Base-by-base conservation (phyloP, 148 eudicot species). In the Pharnaceum exiguum region DNA sequence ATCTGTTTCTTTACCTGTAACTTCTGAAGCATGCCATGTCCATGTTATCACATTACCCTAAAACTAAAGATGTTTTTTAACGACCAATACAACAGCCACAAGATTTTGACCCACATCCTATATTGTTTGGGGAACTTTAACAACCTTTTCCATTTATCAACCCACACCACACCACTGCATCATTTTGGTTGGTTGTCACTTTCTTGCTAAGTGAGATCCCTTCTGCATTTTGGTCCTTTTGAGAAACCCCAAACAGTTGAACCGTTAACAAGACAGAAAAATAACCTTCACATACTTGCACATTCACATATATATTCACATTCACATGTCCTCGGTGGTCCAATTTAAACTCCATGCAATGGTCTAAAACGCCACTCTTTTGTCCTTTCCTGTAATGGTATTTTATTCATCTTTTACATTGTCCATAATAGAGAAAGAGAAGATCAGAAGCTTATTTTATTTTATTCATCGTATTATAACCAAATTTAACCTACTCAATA, bases 1-100 rank as follows among this genome's bases (percentile, higher is more conserved):
- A 17, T 10, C 24, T 48, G 8, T 15, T 2, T 8, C 30, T 25
- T 3, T 6, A 5, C 50, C 63, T n/a, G n/a, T n/a, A 31, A 59
- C 53, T 59, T 59, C 46, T 7, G 31, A 23, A 46, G 53, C 53
- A 59, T 59, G 52, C 52, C 29, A 28, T 59, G 29, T 21, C 53
- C 53, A 59, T 59, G 52, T 43, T 28, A 28, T 59, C 42, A 32
- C 53, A 31, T 7, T 59, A 40, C 35, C 15, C 42, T 12, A 45
- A 24, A 10, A 47, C 24, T 23, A 8, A 23, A 16, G 31, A 6
- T n/a, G 26, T 35, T 12, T 1, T 10, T 3, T 22, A 33, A 23
- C 18, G 46, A 46, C 10, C 47, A 56, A 8, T 23, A 3, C 24
- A 47, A 23, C 45, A 10, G 21, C 6, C 42, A 10, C 15, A 10